Conservation (phyloP, 1,139 yeast species). For the Torulaspora pretoriensis region DNA sequence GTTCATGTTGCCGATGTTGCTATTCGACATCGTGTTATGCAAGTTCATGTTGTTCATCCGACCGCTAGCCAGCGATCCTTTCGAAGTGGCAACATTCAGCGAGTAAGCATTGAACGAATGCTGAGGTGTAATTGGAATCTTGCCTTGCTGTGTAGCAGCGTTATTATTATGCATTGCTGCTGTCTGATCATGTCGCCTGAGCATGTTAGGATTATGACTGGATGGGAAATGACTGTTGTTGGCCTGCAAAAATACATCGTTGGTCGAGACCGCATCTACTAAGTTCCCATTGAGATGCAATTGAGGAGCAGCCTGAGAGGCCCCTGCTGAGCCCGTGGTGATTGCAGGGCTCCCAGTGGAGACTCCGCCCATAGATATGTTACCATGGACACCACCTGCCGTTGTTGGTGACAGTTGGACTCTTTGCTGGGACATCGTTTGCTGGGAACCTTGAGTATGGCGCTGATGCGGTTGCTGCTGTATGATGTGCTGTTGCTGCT, state of each 20-base stretch:
- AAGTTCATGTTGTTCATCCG: slow-evolving; percentile 6
- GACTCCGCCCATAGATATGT: slow-evolving; percentile 4
- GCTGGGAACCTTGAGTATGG: slow-evolving; percentile 2
- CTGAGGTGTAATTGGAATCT: slow-evolving; percentile 16
- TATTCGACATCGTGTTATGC: slow-evolving; percentile 8
- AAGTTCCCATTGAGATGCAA: slow-evolving; percentile 34
- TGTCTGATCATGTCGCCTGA: slow-evolving; percentile 10
- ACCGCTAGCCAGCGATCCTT: slow-evolving; percentile 5
- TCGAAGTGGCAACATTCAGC: slow-evolving; percentile 17
- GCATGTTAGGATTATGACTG: slow-evolving; percentile 9
- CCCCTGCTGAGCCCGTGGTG: slow-evolving; percentile 9
- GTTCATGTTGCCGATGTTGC: slow-evolving; percentile 12
- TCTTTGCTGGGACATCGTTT: slow-evolving; percentile 9
- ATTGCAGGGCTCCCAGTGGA: slow-evolving; percentile 3
- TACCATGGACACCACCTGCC: slow-evolving; percentile 6
- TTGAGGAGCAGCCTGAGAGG: slow-evolving; percentile 18
- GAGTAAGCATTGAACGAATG: slow-evolving; percentile 19
- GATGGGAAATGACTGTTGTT: slow-evolving; percentile 6
- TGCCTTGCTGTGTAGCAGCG: slow-evolving; percentile 5
- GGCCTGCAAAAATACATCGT: slow-evolving; percentile 67
- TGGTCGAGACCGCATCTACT: slow-evolving; percentile 78
- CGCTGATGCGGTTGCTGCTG: slow-evolving; percentile 22
- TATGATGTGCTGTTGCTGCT: slow-evolving; percentile 22
- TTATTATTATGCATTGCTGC: slow-evolving; percentile 4
- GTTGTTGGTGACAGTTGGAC: slow-evolving; percentile 11